These are phyloP conservation scores for Comarum palustre DNA, from an alignment of 306 rosid species.

Conservation along the genomic window DNA sequence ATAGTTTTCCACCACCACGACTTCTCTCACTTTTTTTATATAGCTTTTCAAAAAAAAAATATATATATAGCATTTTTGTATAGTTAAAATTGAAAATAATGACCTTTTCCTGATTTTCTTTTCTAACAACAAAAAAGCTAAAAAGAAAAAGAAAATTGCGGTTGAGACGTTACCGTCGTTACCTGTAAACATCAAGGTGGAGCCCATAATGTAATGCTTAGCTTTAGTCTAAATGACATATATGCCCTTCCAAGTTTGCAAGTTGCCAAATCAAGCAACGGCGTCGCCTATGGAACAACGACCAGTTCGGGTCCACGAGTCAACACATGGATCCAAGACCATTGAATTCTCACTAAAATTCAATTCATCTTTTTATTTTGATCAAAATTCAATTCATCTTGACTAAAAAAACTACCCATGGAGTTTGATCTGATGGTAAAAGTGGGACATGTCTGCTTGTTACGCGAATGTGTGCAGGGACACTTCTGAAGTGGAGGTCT, in stretches of 20 bases:
- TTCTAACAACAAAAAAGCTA: not conserved
- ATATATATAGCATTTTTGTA: no score
- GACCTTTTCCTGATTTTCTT: not conserved
- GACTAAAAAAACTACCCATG: not conserved
- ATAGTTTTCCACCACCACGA: not conserved
- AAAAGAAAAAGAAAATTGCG: no score
- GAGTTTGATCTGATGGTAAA: no score
- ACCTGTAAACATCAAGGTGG: not conserved
- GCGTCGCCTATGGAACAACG: not conserved
- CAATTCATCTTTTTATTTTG: not conserved
- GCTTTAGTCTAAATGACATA: not conserved
- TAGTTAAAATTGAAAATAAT: not conserved
- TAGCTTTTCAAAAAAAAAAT: no score
- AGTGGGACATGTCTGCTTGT: no score
- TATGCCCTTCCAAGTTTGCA: not conserved
- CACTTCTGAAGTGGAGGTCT: no score
- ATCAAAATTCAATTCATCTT: conserved; percentile 4
- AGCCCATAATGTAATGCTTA: not conserved
- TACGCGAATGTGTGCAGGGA: no score
- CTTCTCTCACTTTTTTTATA: not conserved
- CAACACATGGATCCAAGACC: not conserved
- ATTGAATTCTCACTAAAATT: not conserved
- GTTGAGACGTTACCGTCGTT: not conserved
- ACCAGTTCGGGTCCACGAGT: not conserved
- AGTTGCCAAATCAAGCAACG: not conserved